These are phyloP conservation scores for Hyaloscypha finlandica DNA, from an alignment of 495 filamentous ascomycete genomes.

Conservation along the genomic window DNA sequence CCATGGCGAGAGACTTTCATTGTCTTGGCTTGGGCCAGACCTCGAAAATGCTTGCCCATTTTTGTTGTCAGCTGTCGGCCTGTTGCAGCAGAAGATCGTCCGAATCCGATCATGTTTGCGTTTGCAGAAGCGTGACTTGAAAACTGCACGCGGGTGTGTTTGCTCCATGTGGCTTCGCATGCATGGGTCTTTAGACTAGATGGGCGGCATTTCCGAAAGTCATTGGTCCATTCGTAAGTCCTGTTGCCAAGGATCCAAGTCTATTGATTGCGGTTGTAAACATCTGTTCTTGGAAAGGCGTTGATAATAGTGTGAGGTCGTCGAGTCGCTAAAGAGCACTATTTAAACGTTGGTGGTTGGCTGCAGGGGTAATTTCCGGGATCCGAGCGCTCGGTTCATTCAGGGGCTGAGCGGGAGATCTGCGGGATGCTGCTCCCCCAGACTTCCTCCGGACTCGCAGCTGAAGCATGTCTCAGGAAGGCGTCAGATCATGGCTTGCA, in stretches of 20 bases:
- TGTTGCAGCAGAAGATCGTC: not conserved
- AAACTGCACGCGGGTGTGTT: no score
- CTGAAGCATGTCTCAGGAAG: not conserved
- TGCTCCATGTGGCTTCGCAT: no score
- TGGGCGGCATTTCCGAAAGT: no score
- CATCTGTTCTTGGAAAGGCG: not conserved
- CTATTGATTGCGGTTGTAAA: not conserved
- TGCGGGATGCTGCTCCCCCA: not conserved
- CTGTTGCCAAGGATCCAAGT: not conserved
- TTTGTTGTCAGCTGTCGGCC: not conserved
- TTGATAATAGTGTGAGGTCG: not conserved
- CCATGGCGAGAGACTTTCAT: no score
- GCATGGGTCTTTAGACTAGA: no score
- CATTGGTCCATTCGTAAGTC: not conserved
- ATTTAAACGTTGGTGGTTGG: not conserved
- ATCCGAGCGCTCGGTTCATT: not conserved
- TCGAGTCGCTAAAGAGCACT: not conserved
- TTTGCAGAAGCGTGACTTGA: no score
- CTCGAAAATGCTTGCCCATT: not conserved
- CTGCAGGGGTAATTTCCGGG: not conserved
- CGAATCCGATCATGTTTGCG: not conserved
- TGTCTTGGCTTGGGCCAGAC: not conserved
- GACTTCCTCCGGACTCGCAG: not conserved
- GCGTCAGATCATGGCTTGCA: not conserved
- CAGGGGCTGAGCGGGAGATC: not conserved